A percentile compares a stretch with the other conserved stretches of the same genome.
Evolutionary conservation across 2,329 filamentous ascomycete genomes (phyloP).

Genomic region (Xylaria sp.): DNA sequence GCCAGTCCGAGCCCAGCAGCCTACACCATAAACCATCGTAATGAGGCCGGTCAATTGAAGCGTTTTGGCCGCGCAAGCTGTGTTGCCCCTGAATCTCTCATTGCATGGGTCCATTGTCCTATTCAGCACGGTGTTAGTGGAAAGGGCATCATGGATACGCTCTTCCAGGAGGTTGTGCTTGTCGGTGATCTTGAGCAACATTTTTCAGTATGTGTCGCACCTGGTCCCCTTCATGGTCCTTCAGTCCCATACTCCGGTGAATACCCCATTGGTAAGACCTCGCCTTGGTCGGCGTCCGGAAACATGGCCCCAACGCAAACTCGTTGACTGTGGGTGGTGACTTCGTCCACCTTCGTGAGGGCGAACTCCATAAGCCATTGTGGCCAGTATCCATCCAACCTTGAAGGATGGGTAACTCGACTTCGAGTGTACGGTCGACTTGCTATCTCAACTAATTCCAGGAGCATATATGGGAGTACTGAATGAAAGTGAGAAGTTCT

Average conservation of each 20-base stretch:
- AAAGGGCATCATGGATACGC: slow-evolving; percentile 34
- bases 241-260: not conserved
- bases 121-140: slow-evolving; percentile 37
- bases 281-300: not conserved
- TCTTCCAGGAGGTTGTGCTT: slow-evolving; percentile 34
- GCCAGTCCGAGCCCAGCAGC: not conserved
- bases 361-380: not conserved
- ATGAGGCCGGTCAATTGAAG: slow-evolving; percentile 19
- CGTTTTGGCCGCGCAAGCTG: slow-evolving; percentile 35
- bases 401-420: not conserved
- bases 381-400: not conserved
- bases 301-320: not conserved
- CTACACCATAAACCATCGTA: not conserved
- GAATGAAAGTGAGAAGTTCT: not conserved
- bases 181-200: slow-evolving; percentile 40
- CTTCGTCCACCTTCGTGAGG: not conserved
- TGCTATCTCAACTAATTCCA: not conserved
- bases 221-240: slow-evolving; percentile 29
- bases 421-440: not conserved
- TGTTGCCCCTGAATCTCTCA: slow-evolving; percentile 37
- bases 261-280: not conserved
- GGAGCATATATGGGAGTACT: not conserved
- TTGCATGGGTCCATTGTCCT: slow-evolving; percentile 45
- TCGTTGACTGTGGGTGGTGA: not conserved
- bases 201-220: slow-evolving; percentile 39